Percentiles rank a stretch among this genome's conserved stretches.
phyloP scores from a whole-genome alignment of 306 rosid genomes.

The Oxytropis ochrocephala region DNA sequence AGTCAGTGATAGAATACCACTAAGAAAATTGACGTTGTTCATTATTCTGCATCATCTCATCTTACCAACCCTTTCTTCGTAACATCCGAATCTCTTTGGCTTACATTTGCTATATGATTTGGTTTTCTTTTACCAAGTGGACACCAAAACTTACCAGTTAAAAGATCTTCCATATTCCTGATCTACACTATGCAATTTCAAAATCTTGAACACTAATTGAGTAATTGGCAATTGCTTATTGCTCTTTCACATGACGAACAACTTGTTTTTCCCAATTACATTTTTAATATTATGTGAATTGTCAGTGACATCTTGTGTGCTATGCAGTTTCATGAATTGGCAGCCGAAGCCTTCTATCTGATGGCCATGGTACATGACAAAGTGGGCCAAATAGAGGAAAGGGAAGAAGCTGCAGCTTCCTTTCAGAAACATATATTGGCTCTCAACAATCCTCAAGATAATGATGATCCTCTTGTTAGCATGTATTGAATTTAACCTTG shows the following conservation, averaged over 20 bases:
- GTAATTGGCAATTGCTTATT: background rate
- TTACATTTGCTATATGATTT: background rate
- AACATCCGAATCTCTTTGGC: background rate
- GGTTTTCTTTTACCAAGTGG: background rate
- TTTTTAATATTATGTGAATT: background rate
- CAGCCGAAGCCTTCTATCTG: constrained; percentile 89
- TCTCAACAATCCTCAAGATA: background rate
- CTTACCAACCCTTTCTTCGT: background rate
- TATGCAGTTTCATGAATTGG: constrained; percentile 78
- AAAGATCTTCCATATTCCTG: background rate
- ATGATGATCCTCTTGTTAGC: too few relatives aligned
- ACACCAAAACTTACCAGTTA: background rate
- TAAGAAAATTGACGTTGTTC: background rate
- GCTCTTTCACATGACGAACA: background rate
- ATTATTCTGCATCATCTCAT: background rate
- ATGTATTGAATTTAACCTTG: too few relatives aligned
- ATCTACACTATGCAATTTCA: background rate
- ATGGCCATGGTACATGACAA: constrained; percentile 81
- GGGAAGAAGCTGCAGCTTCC: constrained; percentile 84
- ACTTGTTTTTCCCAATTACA: background rate
- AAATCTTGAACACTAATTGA: background rate
- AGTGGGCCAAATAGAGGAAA: constrained; percentile 52
- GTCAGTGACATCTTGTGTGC: constrained; percentile 1
- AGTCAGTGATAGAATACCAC: background rate
- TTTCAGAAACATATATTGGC: too few relatives aligned